Evolutionary conservation across 768 basidiomycete genomes (phyloP).

Genomic region (Lentinula sp.): DNA sequence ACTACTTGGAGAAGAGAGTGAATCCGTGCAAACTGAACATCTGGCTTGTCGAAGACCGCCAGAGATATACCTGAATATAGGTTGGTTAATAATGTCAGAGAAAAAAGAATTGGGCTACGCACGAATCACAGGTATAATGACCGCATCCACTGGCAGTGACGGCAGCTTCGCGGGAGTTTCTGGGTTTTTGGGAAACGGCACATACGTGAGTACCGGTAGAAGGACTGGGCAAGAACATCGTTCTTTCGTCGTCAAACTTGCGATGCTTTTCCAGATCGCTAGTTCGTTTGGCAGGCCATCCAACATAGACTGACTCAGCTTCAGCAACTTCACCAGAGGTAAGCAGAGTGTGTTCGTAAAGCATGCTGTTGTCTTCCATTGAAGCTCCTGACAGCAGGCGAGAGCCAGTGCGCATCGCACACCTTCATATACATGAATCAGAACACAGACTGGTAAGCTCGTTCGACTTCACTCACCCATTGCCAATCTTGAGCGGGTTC

Average conservation of each 20-base stretch:
- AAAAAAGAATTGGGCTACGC: not conserved
- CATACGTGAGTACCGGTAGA: conserved; percentile 17
- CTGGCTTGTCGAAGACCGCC: conserved; percentile 5
- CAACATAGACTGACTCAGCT: conserved; percentile 28
- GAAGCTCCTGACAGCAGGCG: conserved; percentile 42
- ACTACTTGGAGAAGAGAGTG: not conserved
- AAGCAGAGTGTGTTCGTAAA: conserved; percentile 40
- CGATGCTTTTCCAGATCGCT: conserved; percentile 15
- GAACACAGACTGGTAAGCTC: not conserved
- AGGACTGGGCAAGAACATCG: not conserved
- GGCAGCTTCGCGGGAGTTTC: conserved; percentile 23
- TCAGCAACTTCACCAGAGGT: conserved; percentile 42
- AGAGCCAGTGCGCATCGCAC: conserved; percentile 39
- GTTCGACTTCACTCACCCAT: conserved; percentile 19
- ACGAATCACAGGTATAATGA: conserved; percentile 13
- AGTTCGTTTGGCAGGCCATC: conserved; percentile 35
- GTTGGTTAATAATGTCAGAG: not conserved
- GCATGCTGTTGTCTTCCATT: conserved; percentile 44
- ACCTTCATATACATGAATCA: conserved; percentile 15
- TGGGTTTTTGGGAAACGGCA: conserved; percentile 22
- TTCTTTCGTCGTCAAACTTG: conserved; percentile 2
- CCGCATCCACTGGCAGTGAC: conserved; percentile 24
- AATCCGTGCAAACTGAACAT: conserved; percentile 15
- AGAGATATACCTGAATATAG: conserved; percentile 11
- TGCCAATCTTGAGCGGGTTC: conserved; percentile 33